Evolutionary conservation across 352 stramenopile genomes (phyloP), one percentile per base, ranked within the genome.

Genomic region (Phytophthora boehmeriae): DNA sequence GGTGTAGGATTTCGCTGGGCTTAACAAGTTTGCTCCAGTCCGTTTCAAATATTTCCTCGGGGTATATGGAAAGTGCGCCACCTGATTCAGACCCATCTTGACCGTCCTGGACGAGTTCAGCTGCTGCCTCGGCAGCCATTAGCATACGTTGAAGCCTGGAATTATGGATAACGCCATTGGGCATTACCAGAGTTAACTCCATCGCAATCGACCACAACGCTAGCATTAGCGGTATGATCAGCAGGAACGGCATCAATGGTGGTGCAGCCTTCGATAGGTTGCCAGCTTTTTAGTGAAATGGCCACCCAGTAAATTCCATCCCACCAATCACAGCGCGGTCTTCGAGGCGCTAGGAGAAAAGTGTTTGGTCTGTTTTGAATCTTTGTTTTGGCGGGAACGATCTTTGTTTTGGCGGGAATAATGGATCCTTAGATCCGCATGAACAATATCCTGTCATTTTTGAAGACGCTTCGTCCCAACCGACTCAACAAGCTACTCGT

Each of bases 31-130:
- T 22, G 20, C 66, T 71, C 70, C 70, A 78, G 47, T 78, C 67
- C 17, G 59, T 47, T 10, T 59, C 23, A 43, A 78, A 73, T 8
- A 78, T 27, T 42, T 66, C 59, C 20, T 72, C 60, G 1, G 70
- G 70, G 45, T 78, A 78, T 32, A 61, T 72, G 8, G 73, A 62
- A 50, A 83, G 85, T 2, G 47, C 72, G 25, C 63, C 57, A 0
- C 54, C 66, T 52, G 84, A 75, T 58, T 87, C 72, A 66, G 75
- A 87, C 51, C 84, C 83, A 34, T 73, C 73, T 41, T 65, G 27
- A 83, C 73, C 23, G 83, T 55, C 38, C 76, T 70, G 1, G 66
- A 58, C 19, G 70, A 83, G 14, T 71, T 39, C 20, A 61, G 59
- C 41, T 82, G 57, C 44, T 66, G 65, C 19, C 34, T 39, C 63